These are phyloP conservation scores for Neurospora sp. DNA, from an alignment of 495 filamentous ascomycete species.

Conservation along the genomic window DNA sequence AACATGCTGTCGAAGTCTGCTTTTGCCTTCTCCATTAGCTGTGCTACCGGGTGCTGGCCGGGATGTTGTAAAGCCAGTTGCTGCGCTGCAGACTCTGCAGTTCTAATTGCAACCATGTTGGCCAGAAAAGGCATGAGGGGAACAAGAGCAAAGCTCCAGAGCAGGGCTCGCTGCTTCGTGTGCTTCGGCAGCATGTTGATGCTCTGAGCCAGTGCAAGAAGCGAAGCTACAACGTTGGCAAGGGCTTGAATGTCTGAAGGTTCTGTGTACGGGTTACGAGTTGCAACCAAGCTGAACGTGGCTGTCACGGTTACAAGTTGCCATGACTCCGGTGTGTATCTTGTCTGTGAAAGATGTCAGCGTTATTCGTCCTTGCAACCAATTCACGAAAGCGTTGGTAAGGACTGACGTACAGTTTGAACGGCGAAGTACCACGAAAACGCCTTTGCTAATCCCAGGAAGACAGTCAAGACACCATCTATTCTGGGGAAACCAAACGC, in stretches of 20 bases:
- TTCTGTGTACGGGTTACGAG: conserved; percentile 14
- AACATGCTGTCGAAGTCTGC: conserved; percentile 27
- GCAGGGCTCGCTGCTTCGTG: neutral
- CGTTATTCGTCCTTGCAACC: neutral
- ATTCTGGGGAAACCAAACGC: neutral
- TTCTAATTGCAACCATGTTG: conserved; percentile 6
- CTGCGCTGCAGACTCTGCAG: neutral
- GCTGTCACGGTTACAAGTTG: conserved; percentile 9
- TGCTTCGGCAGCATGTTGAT: conserved; percentile 15
- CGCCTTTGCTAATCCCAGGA: conserved; percentile 14
- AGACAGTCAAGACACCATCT: neutral
- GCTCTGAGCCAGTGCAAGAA: conserved; percentile 11
- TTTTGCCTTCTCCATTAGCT: conserved; percentile 32
- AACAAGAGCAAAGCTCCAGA: conserved; percentile 13
- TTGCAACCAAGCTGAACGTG: conserved; percentile 17
- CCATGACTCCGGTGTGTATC: conserved; percentile 15
- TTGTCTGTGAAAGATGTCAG: neutral
- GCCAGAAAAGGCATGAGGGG: conserved; percentile 12
- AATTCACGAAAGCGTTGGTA: neutral
- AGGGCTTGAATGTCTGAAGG: conserved; percentile 9
- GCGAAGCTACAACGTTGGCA: conserved; percentile 6
- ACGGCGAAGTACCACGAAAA: conserved; percentile 20
- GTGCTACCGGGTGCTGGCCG: conserved; percentile 36
- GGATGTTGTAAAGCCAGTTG: neutral
- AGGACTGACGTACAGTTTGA: conserved; percentile 12